A percentile compares a stretch with the other conserved stretches of the same genome.
Evolutionary conservation across 2,329 filamentous ascomycete genomes (phyloP).

Genomic region (Chlorencoelia australis): DNA sequence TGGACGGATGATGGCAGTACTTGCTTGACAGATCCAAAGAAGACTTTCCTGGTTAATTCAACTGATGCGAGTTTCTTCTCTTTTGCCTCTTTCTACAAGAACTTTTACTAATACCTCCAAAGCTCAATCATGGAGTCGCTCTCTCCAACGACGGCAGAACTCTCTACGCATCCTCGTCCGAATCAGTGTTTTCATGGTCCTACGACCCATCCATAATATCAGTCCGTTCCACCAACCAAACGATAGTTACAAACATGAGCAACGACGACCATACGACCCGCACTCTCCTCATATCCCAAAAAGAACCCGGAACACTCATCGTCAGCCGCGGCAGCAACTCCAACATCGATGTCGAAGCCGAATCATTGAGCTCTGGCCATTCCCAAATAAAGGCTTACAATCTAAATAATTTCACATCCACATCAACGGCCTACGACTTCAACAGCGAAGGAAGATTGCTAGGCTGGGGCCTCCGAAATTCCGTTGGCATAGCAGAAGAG

Average conservation of each 20-base stretch:
- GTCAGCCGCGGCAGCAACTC: conserved; percentile 54
- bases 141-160: conserved; percentile 42
- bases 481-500: conserved; percentile 60
- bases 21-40: conserved; percentile 16
- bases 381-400: conserved; percentile 59
- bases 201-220: conserved; percentile 48
- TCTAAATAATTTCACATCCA: conserved; percentile 26
- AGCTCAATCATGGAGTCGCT: conserved; percentile 48
- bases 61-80: conserved; percentile 7
- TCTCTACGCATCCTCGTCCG: conserved; percentile 46
- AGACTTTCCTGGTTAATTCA: conserved; percentile 15
- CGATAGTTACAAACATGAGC: conserved; percentile 52
- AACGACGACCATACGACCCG: conserved; percentile 53
- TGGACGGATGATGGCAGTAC: conserved; percentile 19
- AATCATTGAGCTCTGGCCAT: conserved; percentile 42
- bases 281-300: conserved; percentile 52
- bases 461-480: conserved; percentile 65
- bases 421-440: conserved; percentile 33
- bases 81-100: not conserved
- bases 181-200: conserved; percentile 52
- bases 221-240: conserved; percentile 35
- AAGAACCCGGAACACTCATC: conserved; percentile 45
- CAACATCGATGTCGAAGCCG: conserved; percentile 50
- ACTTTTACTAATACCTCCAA: conserved; percentile 3
- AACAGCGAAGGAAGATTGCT: conserved; percentile 38